phyloP scores from a whole-genome alignment of 352 stramenopile species.

The Pythium phragmitis region DNA sequence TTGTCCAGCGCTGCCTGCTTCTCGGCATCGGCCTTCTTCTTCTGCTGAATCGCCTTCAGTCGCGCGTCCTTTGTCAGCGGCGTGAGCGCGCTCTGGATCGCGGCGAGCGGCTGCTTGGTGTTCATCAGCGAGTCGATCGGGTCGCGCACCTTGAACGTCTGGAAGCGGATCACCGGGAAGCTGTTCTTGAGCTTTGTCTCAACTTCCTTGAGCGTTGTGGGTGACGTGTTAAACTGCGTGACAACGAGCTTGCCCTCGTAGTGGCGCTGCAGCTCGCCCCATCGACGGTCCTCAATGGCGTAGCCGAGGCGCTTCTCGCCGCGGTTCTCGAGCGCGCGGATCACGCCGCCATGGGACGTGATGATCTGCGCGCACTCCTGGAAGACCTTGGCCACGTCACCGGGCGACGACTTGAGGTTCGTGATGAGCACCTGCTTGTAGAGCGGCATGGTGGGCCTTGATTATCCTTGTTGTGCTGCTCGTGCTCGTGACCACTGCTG shows the following conservation, averaged over 20 bases:
- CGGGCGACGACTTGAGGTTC: conserved; percentile 85
- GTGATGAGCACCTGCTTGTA: conserved; percentile 90
- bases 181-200: conserved; percentile 85
- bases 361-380: conserved; percentile 79
- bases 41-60: conserved; percentile 35
- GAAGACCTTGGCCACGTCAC: conserved; percentile 81
- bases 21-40: conserved; percentile 36
- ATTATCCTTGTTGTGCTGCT: neutral
- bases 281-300: conserved; percentile 81
- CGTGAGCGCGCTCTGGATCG: conserved; percentile 57
- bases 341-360: conserved; percentile 64
- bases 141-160: conserved; percentile 86
- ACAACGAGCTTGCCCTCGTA: conserved; percentile 87
- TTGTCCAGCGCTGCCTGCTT: conserved; percentile 28
- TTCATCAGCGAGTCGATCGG: conserved; percentile 83
- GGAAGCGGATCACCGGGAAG: conserved; percentile 83
- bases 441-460: conserved; percentile 56
- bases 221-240: conserved; percentile 83
- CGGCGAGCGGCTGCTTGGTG: conserved; percentile 65
- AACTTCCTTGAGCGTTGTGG: conserved; percentile 60
- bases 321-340: conserved; percentile 77
- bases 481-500: conserved; percentile 28
- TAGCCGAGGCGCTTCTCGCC: conserved; percentile 83
- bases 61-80: conserved; percentile 32
- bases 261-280: conserved; percentile 83